A percentile compares a stretch with the other conserved stretches of the same genome.
phyloP scores from a whole-genome alignment of 305 asterid genomes.

The Fraxinus platypoda region DNA sequence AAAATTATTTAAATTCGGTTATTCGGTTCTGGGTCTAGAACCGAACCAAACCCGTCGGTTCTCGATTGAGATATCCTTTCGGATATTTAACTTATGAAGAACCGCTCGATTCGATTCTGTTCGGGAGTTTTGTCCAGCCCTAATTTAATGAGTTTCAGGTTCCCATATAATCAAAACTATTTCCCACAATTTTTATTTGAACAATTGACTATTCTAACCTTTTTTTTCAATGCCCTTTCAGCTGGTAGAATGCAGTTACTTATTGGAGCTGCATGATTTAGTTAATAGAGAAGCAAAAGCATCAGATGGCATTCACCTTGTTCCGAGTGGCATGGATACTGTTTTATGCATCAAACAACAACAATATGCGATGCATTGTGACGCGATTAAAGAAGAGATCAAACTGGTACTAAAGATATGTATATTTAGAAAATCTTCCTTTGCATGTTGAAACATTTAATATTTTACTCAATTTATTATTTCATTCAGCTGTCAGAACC shows the following conservation, averaged over 20 bases:
- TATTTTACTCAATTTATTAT: slow-evolving; percentile 26
- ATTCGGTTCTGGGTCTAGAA: too few species aligned
- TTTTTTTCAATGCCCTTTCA: slow-evolving; percentile 28
- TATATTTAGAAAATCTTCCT: not conserved
- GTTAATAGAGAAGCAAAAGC: slow-evolving; percentile 55
- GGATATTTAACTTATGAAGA: too few species aligned
- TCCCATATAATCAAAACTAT: not conserved
- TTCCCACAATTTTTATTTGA: not conserved
- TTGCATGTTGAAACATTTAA: not conserved
- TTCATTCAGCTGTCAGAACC: slow-evolving; percentile 82
- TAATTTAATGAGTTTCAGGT: not conserved
- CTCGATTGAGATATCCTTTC: too few species aligned
- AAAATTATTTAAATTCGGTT: too few species aligned
- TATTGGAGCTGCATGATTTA: slow-evolving; percentile 70
- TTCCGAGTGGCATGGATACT: slow-evolving; percentile 55
- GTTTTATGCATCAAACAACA: slow-evolving; percentile 49
- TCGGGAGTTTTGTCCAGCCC: too few species aligned
- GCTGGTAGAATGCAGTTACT: slow-evolving; percentile 77
- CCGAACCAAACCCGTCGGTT: too few species aligned
- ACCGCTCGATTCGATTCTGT: too few species aligned
- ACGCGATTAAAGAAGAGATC: slow-evolving; percentile 63
- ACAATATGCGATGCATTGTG: slow-evolving; percentile 86
- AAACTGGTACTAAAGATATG: slow-evolving; percentile 54
- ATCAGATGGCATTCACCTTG: slow-evolving; percentile 66
- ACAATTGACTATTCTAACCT: not conserved